These are phyloP conservation scores for Lentinula sp. DNA, from an alignment of 768 basidiomycete species.

Conservation along the genomic window DNA sequence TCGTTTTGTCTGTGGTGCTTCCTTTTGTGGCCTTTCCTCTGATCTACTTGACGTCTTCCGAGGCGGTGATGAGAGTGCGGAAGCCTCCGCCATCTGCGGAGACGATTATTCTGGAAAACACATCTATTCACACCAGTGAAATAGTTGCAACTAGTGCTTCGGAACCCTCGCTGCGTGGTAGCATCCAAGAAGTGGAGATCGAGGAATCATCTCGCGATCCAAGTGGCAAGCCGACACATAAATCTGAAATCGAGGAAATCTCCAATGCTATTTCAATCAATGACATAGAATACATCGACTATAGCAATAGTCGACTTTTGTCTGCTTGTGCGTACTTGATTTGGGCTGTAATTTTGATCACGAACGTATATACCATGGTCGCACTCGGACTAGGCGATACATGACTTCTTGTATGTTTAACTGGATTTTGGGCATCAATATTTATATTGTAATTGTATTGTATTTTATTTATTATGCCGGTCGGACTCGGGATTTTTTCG, in stretches of 20 bases:
- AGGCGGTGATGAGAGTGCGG: conserved; percentile 55
- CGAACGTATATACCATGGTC: conserved; percentile 48
- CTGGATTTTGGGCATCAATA: background rate
- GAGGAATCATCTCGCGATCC: background rate
- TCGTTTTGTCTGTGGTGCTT: conserved; percentile 64
- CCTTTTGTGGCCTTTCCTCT: conserved; percentile 73
- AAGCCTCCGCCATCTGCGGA: conserved; percentile 18
- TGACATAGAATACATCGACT: conserved; percentile 25
- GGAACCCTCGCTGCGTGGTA: background rate
- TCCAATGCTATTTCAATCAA: conserved; percentile 4
- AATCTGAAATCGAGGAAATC: background rate
- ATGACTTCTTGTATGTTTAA: background rate
- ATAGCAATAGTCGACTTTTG: conserved; percentile 31
- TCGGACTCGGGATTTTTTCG: background rate
- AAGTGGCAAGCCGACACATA: background rate
- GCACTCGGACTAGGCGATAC: conserved; percentile 27
- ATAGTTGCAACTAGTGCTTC: background rate
- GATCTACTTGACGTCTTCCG: conserved; percentile 59
- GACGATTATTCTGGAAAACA: background rate
- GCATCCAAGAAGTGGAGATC: background rate
- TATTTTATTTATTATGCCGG: no score
- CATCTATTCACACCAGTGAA: background rate
- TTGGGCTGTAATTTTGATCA: conserved; percentile 39
- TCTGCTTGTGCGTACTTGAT: conserved; percentile 37
- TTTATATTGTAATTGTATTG: background rate